Evolutionary conservation across 1,284 basidiomycete species (phyloP).

Genomic region (Pterula multifida): DNA sequence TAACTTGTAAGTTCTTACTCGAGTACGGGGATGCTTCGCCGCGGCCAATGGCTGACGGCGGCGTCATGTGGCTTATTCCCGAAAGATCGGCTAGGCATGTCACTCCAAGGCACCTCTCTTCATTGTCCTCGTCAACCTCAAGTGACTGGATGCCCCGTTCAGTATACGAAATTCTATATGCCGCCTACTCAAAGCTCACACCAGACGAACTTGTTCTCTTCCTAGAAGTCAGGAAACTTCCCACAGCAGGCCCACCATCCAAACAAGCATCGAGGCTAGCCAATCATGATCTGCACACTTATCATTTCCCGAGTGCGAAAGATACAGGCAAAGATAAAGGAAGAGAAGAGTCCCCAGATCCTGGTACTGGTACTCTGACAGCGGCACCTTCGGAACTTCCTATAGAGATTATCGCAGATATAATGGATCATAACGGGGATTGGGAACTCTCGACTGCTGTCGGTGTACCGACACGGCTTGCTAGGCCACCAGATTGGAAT

Average conservation of each 20-base stretch:
- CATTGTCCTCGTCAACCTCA: not conserved
- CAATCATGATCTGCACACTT: slow-evolving; percentile 59
- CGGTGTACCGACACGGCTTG: slow-evolving; percentile 54
- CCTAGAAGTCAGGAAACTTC: slow-evolving; percentile 54
- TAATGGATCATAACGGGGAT: slow-evolving; percentile 64
- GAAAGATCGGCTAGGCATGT: no score
- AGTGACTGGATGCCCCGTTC: not conserved
- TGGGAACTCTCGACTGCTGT: slow-evolving; percentile 74
- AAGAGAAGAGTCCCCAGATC: slow-evolving; percentile 8
- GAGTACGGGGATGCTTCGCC: no score
- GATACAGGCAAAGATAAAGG: slow-evolving; percentile 13
- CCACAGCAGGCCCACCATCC: slow-evolving; percentile 31
- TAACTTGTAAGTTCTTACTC: no score
- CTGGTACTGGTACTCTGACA: slow-evolving; percentile 14
- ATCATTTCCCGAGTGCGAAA: slow-evolving; percentile 35
- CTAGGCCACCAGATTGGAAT: slow-evolving; percentile 56
- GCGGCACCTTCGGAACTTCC: slow-evolving; percentile 45
- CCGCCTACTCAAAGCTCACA: slow-evolving; percentile 57
- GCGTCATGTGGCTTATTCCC: no score
- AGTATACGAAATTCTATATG: slow-evolving; percentile 30
- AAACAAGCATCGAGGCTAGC: slow-evolving; percentile 58
- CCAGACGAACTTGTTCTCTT: slow-evolving; percentile 62
- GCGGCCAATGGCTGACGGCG: no score
- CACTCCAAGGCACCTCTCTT: not conserved
- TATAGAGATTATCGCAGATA: slow-evolving; percentile 62